Base-by-base conservation (phyloP, 768 basidiomycete genomes). In the Lepiota brunneoincarnata region DNA sequence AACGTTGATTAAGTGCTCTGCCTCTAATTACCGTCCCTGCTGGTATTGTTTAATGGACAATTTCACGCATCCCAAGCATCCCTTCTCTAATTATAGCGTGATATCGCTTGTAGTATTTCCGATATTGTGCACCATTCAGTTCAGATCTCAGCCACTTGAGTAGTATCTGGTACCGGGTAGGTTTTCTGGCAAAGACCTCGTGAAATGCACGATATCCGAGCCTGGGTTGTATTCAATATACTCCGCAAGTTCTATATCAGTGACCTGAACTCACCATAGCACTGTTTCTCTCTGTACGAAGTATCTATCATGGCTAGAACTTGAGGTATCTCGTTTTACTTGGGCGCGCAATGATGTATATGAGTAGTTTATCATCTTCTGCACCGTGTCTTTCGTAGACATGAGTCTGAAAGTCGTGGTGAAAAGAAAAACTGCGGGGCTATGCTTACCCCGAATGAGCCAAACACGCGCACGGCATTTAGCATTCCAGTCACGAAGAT, bases 181-280 rank as follows among this genome's bases (percentile, higher is more conserved):
- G 75, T 56, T 79, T 86, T 44, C 69, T 73, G 12, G 74, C 74
- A 3, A 94, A 66, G 47, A 92, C 76, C 9, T 78, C 70, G 62
- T 82, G 76, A 67, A 95, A 94, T 2, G 93, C 93, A 56, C 87
- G 85, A 42, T 77, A 77, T 38, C 91, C 90, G 20, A 95, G 78
- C 91, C 93, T 95, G 47, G 46, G 43, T 28, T 1, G 53, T 23
- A 4, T 44, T 48, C 21, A 41, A 23, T 40, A 55, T 49, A 55
- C 51, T 55, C 26, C 28, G 31, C 36, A 17, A 54, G 51, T 51
- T 11, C 18, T 15, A 21, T 31, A 3, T 35, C 23, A 34, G 15
- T 20, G 12, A 23, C 21, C 6, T 36, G 7, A 26, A 46, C 79
- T 61, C 60, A 91, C 91, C 91, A 93, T 31, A 76, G 59, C 17